A percentile compares a stretch with the other conserved stretches of the same genome.
These are phyloP conservation scores for Scytalidium lignicola DNA, from an alignment of 2,329 filamentous ascomycete species.

Conservation along the genomic window DNA sequence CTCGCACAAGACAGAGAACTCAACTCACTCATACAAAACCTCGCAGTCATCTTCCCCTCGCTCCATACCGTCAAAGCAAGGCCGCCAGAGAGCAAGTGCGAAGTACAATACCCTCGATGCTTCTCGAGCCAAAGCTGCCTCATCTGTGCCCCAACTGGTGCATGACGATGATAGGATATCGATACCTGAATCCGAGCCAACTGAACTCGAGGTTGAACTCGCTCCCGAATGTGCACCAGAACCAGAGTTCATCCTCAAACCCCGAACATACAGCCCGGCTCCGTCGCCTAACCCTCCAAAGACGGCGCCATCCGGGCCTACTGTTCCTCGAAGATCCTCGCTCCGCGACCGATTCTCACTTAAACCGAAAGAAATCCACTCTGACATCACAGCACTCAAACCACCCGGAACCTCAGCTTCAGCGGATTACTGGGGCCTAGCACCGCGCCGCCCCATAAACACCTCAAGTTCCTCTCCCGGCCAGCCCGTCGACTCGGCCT, in stretches of 20 bases:
- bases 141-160: not conserved
- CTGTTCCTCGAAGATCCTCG: constrained; percentile 17
- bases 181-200: not conserved
- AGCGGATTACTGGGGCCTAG: constrained; percentile 9
- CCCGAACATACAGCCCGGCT: constrained; percentile 25
- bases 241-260: constrained; percentile 23
- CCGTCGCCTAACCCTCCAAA: constrained; percentile 14
- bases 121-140: not conserved
- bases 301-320: constrained; percentile 12
- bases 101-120: too few species aligned
- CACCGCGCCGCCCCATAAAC: constrained; percentile 8
- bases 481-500: constrained; percentile 27
- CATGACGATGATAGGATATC: not conserved
- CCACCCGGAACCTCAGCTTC: constrained; percentile 2
- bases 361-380: constrained; percentile 17
- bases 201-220: not conserved
- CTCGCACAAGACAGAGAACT: too few species aligned
- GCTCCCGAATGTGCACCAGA: constrained; percentile 11
- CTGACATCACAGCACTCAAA: constrained; percentile 9
- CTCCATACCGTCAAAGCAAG: constrained; percentile 10
- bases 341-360: constrained; percentile 25
- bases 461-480: constrained; percentile 19
- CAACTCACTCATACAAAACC: constrained; percentile 5
- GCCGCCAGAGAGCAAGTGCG: not conserved
- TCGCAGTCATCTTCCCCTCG: constrained; percentile 5